phyloP scores from a whole-genome alignment of 2,329 filamentous ascomycete genomes.

The Fusarium praegraminearum region DNA sequence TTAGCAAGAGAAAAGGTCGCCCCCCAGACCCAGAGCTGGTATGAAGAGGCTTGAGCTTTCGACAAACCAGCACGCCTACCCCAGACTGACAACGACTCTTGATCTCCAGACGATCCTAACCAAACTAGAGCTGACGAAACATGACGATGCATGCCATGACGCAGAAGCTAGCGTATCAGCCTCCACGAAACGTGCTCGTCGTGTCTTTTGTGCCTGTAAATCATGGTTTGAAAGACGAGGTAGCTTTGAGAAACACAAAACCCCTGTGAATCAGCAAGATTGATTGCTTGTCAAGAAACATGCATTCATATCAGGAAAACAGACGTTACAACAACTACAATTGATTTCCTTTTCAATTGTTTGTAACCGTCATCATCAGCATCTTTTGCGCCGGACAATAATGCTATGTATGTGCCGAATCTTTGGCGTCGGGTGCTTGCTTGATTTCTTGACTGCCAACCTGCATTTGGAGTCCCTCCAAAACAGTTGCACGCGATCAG shows the following conservation, averaged over 20 bases:
- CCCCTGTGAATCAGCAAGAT: slow-evolving; percentile 1
- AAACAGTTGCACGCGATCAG: slow-evolving; percentile 30
- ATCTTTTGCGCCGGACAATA: slow-evolving; percentile 4
- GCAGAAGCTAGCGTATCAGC: slow-evolving; percentile 38
- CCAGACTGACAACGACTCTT: slow-evolving; percentile 13
- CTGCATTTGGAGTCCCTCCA: slow-evolving; percentile 22
- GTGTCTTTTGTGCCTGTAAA: slow-evolving; percentile 23
- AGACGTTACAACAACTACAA: background rate
- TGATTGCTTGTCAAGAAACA: background rate
- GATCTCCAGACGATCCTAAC: slow-evolving; percentile 38
- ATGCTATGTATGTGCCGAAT: background rate
- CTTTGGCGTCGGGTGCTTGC: slow-evolving; percentile 7
- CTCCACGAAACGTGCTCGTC: slow-evolving; percentile 13
- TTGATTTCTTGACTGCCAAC: background rate
- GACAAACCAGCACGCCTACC: slow-evolving; percentile 4
- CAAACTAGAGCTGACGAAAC: slow-evolving; percentile 40
- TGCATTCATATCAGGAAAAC: background rate
- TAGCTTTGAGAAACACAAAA: background rate
- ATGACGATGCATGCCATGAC: slow-evolving; percentile 42
- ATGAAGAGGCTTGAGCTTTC: slow-evolving; percentile 14
- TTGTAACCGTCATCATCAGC: slow-evolving; percentile 27
- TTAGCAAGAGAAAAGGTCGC: background rate
- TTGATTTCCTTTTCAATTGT: background rate
- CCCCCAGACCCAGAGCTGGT: background rate
- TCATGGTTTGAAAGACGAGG: background rate